Percentiles rank a stretch among this genome's conserved stretches.
Conservation (phyloP, 169 alveolate genomes). For the Plasmodium falciparum region DNA sequence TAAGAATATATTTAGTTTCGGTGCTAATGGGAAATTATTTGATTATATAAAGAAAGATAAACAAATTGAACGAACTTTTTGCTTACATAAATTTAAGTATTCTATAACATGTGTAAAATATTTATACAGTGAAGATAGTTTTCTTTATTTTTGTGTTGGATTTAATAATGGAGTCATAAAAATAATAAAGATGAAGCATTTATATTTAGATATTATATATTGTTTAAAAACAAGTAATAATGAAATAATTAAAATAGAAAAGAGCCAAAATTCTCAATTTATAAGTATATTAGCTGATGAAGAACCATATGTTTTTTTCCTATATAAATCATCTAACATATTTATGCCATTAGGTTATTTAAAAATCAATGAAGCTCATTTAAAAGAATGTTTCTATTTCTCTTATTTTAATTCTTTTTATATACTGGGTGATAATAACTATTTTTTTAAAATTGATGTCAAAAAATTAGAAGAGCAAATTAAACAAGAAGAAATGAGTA, state of each 20-base stretch:
- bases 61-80: constrained; percentile 29
- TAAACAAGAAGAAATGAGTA: not conserved
- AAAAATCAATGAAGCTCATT: constrained; percentile 14
- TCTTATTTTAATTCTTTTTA: constrained; percentile 15
- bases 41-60: constrained; percentile 37
- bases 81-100: constrained; percentile 33
- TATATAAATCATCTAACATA: not conserved
- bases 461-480: not conserved
- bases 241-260: constrained; percentile 35
- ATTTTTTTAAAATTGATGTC: constrained; percentile 11
- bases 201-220: constrained; percentile 36
- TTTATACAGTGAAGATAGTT: constrained; percentile 27
- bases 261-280: constrained; percentile 10
- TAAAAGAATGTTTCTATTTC: constrained; percentile 20
- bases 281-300: constrained; percentile 43
- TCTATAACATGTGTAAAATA: constrained; percentile 39
- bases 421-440: constrained; percentile 14
- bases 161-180: constrained; percentile 55
- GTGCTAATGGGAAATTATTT: constrained; percentile 40
- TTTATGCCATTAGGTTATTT: constrained; percentile 49
- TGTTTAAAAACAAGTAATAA: constrained; percentile 60
- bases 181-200: constrained; percentile 37
- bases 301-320: constrained; percentile 48
- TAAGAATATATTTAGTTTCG: constrained; percentile 40
- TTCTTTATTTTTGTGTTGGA: constrained; percentile 55